Conservation (phyloP, 106 monocot species). For the Dioscorea alata region DNA sequence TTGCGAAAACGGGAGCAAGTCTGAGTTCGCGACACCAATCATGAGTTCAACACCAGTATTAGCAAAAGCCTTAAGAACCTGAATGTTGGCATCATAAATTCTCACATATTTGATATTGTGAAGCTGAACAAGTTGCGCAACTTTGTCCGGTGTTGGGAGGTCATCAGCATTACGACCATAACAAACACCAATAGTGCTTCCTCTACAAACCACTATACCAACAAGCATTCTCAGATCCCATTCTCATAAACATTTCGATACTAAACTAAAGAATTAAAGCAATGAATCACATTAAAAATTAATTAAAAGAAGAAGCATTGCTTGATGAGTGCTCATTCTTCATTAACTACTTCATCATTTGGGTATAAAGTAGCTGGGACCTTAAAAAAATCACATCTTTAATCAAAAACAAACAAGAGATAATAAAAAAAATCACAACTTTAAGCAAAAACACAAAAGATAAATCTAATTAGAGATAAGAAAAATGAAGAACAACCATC, state of each 20-base stretch:
- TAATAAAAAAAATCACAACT: background rate
- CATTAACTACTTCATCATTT: background rate
- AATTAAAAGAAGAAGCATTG: background rate
- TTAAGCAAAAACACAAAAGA: background rate
- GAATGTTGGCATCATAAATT: constrained; percentile 92
- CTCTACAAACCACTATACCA: constrained; percentile 35
- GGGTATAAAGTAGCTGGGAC: background rate
- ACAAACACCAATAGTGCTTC: constrained; percentile 76
- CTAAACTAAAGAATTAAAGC: background rate
- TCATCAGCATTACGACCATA: constrained; percentile 97
- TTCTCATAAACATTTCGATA: background rate
- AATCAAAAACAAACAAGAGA: background rate
- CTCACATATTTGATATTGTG: constrained; percentile 77
- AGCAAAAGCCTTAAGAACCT: constrained; percentile 89
- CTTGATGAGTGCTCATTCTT: background rate
- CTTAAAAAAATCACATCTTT: background rate
- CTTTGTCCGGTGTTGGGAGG: constrained; percentile 91
- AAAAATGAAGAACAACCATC: background rate
- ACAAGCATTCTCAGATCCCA: too few species aligned
- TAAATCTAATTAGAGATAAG: background rate
- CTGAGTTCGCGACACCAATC: constrained; percentile 83
- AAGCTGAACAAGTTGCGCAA: constrained; percentile 62
- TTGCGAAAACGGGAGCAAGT: constrained; percentile 84
- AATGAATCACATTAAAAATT: background rate
- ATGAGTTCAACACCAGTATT: constrained; percentile 85